Evolutionary conservation across 2,329 filamentous ascomycete genomes (phyloP), one percentile per base, ranked within the genome.

Genomic region (Sarocladiaceae sp.): DNA sequence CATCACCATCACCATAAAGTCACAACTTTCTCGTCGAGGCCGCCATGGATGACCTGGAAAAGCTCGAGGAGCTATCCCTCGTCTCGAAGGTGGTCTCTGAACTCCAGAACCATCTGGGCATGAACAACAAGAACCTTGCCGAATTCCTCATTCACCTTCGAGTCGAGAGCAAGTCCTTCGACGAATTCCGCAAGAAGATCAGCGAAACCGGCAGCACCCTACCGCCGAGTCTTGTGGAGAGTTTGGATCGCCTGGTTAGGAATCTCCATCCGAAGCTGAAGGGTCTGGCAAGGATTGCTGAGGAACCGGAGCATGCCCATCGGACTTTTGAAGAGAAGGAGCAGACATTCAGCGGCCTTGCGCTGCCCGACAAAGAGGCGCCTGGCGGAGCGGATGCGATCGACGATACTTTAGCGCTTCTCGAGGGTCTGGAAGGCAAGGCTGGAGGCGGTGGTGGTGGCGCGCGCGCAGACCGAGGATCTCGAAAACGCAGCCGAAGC

Each of bases 141-240:
- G 94, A 99, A 70, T 99, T 96, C 66, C 84, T 99, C 62, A 96
- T 99, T 64, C 88, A 88, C 56, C 88, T 96, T 66, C 90, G 96
- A 62, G 71, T 87, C 66, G 82, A 92, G 78, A 88, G 84, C 73
- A 78, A 76, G 50, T 80, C 79, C 25, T 76, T 89, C 53, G 70
- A 78, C 50, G 84, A 88, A 25, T 99, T 97, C 74, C 88, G 88
- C 72, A 74, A 76, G 58, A 83, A 83, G 64, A 78, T 97, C 58
- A 82, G 86, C 59, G 82, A 78, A 26, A 84, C 95, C 70, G 89
- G 88, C 52, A 89, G 87, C 56, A 91, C 81, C 23, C 95, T 97
- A 58, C 90, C 92, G 0, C 79, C 83, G 52, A 96, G 89, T 71
- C 74, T 99, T 60, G 80, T 96, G 52, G 90, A 96, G 66, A 97